A percentile compares a stretch with the other conserved stretches of the same genome.
Conservation (phyloP, 2,329 filamentous ascomycete genomes). For the Colletotrichum tropicicola region DNA sequence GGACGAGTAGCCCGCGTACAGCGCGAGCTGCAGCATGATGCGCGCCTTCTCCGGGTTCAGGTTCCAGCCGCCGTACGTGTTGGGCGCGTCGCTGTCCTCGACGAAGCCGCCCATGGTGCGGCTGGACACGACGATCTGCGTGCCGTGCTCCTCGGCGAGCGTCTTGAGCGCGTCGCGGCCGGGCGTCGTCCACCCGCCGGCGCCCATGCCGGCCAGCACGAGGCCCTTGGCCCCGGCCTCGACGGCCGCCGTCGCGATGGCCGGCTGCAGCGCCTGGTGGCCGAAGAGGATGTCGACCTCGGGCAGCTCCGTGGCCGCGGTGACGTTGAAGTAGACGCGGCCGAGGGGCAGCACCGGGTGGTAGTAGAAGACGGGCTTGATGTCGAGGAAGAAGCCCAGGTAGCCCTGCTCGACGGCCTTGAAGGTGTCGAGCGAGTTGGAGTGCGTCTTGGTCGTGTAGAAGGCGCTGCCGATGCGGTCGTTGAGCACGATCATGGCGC, state of each 20-base stretch:
- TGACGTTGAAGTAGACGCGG: slow-evolving; percentile 53
- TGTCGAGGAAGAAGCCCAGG: slow-evolving; percentile 66
- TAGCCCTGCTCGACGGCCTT: slow-evolving; percentile 64
- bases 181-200: slow-evolving; percentile 55
- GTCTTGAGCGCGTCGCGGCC: slow-evolving; percentile 51
- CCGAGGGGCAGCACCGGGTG: slow-evolving; percentile 57
- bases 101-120: slow-evolving; percentile 62
- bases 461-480: slow-evolving; percentile 57
- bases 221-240: slow-evolving; percentile 60
- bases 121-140: slow-evolving; percentile 60
- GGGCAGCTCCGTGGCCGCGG: slow-evolving; percentile 49
- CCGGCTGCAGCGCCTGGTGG: slow-evolving; percentile 60
- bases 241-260: slow-evolving; percentile 57
- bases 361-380: slow-evolving; percentile 69
- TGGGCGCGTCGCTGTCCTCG: slow-evolving; percentile 46
- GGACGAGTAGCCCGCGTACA: slow-evolving; percentile 22
- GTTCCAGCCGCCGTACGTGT: slow-evolving; percentile 54
- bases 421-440: slow-evolving; percentile 72
- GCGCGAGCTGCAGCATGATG: slow-evolving; percentile 57
- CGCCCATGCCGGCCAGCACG: slow-evolving; percentile 64
- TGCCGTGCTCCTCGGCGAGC: slow-evolving; percentile 53
- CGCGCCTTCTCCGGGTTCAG: slow-evolving; percentile 65
- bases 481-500: slow-evolving; percentile 68
- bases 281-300: slow-evolving; percentile 66
- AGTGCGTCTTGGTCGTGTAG: slow-evolving; percentile 69